These are phyloP conservation scores for Carallia pectinifolia DNA, from an alignment of 345 rosid genomes.

Conservation along the genomic window DNA sequence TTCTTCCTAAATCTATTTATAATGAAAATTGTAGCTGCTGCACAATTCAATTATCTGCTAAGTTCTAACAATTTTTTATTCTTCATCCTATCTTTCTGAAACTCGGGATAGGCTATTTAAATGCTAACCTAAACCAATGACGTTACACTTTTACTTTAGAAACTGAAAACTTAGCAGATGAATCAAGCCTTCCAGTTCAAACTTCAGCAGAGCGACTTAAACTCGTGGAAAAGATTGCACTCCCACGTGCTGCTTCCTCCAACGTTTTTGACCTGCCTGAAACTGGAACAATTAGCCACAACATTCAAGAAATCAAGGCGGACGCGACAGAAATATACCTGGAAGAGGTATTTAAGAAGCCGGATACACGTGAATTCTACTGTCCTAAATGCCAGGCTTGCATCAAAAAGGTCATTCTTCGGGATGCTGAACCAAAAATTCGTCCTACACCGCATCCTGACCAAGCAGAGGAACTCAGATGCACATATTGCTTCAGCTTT, in stretches of 20 bases:
- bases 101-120: too few species aligned
- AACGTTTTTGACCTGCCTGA: background rate
- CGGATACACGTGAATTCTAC: slow-evolving; percentile 6
- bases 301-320: background rate
- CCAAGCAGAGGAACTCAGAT: background rate
- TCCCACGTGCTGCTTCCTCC: background rate
- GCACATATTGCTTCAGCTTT: slow-evolving; percentile 21
- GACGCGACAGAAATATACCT: slow-evolving; percentile 14
- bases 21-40: too few species aligned
- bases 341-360: slow-evolving; percentile 8
- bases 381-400: slow-evolving; percentile 21
- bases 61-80: too few species aligned
- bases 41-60: too few species aligned
- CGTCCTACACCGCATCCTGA: background rate
- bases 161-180: background rate
- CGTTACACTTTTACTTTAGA: background rate
- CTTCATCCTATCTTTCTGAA: too few species aligned
- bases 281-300: background rate
- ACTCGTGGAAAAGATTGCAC: background rate
- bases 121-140: background rate
- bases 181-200: background rate
- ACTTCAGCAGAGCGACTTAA: background rate
- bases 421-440: background rate
- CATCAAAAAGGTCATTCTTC: slow-evolving; percentile 19
- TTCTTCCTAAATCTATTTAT: too few species aligned